Evolutionary conservation across 306 rosid genomes (phyloP).

Genomic region (Gillenia trifoliata): DNA sequence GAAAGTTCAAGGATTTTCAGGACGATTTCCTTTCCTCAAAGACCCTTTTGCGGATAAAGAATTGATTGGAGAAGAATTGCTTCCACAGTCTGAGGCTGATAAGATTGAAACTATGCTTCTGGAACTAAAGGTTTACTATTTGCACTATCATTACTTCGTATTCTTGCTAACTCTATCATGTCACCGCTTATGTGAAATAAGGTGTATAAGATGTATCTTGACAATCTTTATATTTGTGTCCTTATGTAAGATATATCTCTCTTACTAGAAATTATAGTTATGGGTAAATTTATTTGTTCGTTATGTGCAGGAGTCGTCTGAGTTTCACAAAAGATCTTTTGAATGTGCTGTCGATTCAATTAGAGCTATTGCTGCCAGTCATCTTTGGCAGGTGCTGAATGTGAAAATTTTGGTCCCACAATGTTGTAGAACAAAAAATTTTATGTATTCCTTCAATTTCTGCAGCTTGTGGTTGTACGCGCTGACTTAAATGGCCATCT

Average conservation of each 20-base stretch:
- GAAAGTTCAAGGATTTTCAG: slow-evolving; percentile 60
- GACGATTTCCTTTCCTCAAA: slow-evolving; percentile 57
- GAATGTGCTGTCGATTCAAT: slow-evolving; percentile 85
- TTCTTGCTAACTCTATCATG: not conserved
- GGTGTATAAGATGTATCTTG: not conserved
- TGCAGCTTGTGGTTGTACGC: slow-evolving; percentile 96
- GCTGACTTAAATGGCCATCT: slow-evolving; percentile 95
- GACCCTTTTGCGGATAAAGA: slow-evolving; percentile 50
- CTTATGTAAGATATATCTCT: not conserved
- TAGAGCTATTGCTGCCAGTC: slow-evolving; percentile 89
- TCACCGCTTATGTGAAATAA: slow-evolving; percentile 13
- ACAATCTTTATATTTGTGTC: not conserved
- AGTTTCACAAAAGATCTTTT: slow-evolving; percentile 89
- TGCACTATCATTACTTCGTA: not conserved
- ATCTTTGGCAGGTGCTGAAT: slow-evolving; percentile 91
- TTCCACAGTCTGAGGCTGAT: slow-evolving; percentile 93
- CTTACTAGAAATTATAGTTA: not conserved
- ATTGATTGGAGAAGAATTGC: slow-evolving; percentile 68
- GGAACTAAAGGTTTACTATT: slow-evolving; percentile 63
- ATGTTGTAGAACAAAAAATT: slow-evolving; percentile 17
- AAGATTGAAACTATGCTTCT: slow-evolving; percentile 90
- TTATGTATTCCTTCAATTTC: slow-evolving; percentile 24
- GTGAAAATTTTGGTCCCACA: slow-evolving; percentile 21
- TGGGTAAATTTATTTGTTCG: slow-evolving; percentile 10
- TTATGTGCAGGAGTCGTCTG: slow-evolving; percentile 76